Evolutionary conservation across 2,329 filamentous ascomycete species (phyloP).

Genomic region (Huntiella moniliformis): DNA sequence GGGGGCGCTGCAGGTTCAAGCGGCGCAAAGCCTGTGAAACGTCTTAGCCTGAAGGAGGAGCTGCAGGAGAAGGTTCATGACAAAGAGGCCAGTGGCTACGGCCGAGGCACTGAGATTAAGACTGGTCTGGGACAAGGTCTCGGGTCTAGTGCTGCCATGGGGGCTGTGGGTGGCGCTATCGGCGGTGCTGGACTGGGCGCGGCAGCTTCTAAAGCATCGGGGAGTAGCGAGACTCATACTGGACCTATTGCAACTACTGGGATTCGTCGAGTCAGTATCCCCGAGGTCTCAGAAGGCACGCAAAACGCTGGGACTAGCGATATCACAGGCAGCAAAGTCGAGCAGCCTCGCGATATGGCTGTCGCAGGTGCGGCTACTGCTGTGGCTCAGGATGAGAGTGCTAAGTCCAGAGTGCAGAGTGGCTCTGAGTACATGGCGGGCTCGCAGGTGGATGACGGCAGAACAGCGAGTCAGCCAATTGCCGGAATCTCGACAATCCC

Average conservation of each 20-base stretch:
- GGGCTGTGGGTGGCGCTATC: not conserved
- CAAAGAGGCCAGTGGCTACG: slow-evolving; percentile 2
- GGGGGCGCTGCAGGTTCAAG: not conserved
- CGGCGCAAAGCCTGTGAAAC: not conserved
- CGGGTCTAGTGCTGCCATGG: not conserved
- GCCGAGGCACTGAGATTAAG: not conserved
- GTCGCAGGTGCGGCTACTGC: too few species aligned
- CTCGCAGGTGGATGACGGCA: too few species aligned
- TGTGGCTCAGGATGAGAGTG: too few species aligned
- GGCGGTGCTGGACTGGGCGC: not conserved
- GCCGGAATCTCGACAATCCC: too few species aligned
- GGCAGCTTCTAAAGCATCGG: not conserved
- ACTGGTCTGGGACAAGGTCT: slow-evolving; percentile 1
- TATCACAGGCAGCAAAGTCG: not conserved
- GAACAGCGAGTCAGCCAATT: too few species aligned
- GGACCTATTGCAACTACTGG: slow-evolving; percentile 8
- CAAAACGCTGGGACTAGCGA: not conserved
- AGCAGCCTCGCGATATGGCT: too few species aligned
- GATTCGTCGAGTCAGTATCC: slow-evolving; percentile 5
- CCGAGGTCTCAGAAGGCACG: slow-evolving; percentile 1
- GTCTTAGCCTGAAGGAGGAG: slow-evolving; percentile 10
- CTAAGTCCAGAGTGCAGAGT: too few species aligned
- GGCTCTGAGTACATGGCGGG: too few species aligned
- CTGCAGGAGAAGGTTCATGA: slow-evolving; percentile 9
- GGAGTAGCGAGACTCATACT: not conserved